Base-by-base conservation (phyloP, 257 asterid genomes). In the Solanum lycopersicoides region DNA sequence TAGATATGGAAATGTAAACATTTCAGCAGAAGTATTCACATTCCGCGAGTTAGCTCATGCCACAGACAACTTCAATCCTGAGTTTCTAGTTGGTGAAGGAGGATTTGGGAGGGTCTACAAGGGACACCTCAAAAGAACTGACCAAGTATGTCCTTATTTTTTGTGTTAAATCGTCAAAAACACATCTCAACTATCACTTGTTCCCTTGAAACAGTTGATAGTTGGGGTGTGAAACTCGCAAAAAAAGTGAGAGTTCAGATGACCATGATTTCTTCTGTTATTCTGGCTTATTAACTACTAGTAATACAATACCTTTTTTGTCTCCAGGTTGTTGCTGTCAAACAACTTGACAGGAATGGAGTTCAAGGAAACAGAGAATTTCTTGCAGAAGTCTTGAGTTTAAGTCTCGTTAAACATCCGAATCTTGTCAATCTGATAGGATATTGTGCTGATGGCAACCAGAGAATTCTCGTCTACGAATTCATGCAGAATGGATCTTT, bases 381-480 rank as follows among this genome's bases (percentile, higher is more conserved):
- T 79, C 92, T 91, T 0, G 94, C 98, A n/a, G 98, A 94, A 92
- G 97, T 96, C 65, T 87, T 94, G 89, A 93, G 94, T 23, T 79
- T 96, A 84, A 96, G 98, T 92, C 91, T 91, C 69, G 94, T 94
- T 87, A 89, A 91, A 83, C 98, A 95, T 84, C 95, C 94, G 39
- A 94, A 94, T 90, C 95, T 96, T 4, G 98, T 96, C 84, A 92
- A 89, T 88, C 90, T 96, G 68, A 92, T 95, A 15, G 98, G 98
- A 16, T 94, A 96, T 75, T 96, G 99, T 76, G 97, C 98, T 14
- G 98, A 96, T 90, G 99, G 99, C 35, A 94, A 89, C 39, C 99
- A 95, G 86, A 93, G 98, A 88, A 94, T 96, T 42, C 86, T 96
- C 63, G 98, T 95, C 0, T 94, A 93, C 8, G 97, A 96, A 50